Base-by-base conservation (phyloP, 768 basidiomycete species). In the Royoungia palumana region DNA sequence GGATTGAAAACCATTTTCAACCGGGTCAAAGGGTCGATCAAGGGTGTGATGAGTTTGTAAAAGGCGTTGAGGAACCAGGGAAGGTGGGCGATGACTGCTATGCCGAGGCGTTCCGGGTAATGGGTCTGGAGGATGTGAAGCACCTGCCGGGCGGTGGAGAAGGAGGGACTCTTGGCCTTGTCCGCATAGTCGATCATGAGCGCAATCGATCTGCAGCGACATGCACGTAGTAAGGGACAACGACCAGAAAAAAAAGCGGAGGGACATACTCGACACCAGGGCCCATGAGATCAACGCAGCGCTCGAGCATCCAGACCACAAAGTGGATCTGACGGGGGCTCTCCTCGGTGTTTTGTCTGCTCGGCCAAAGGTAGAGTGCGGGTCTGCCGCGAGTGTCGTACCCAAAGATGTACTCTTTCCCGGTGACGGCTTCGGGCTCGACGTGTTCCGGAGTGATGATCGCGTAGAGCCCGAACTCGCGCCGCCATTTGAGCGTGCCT, bases 91-190 rank as follows among this genome's bases (percentile, higher is more conserved):
- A 92, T 80, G 36, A 90, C 67, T 1, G 89, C 79, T 12, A 73
- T 62, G 21, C 89, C 90, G 28, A 95, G 81, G 4, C 93, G 82
- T 64, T 95, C 93, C 0, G 90, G 90, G 58, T 91, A 93, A 62
- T 93, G 89, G 20, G 81, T 77, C 59, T 91, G 89, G 13, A 91
- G 73, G 56, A 89, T 85, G 63, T 75, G 67, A 45, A 86, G 74
- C 12, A 79, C 73, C 22, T 56, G 62, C 10, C 72, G 68, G 7
- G 77, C 52, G 10, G 64, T 70, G 0, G 57, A 25, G 12, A 80
- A 42, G 7, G 74, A 71, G 0, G 80, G 76, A 21, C 59, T 79
- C 67, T 88, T 90, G 30, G 77, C 80, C 61, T 77, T 76, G 62
- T 88, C 86, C 5, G 79, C 85, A 45, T 83, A 90, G 71, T 93